Base-by-base conservation (phyloP, 2,329 filamentous ascomycete genomes). In the Akanthomyces dipterigenus region DNA sequence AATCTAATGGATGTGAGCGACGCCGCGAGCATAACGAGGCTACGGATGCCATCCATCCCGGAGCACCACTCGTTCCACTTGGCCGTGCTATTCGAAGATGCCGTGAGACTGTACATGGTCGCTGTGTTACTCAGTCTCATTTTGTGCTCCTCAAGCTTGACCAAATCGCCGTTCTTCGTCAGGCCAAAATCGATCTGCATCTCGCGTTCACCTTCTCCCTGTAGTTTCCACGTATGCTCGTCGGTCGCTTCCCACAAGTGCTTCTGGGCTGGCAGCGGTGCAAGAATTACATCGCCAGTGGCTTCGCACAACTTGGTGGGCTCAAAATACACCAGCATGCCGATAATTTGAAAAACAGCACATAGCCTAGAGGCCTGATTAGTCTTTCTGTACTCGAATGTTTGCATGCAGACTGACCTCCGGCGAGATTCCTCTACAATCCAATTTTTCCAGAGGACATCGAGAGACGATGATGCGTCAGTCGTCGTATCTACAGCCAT, bases 31-130 rank as follows among this genome's bases (percentile, higher is more conserved):
- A 60, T 60, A 14, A 53, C 57, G 14, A 60, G 57, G 22, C 36
- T 40, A 3, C 57, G 48, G 12, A 60, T 53, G 11, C 57, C 48
- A 45, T 60, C 57, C 57, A 53, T 53, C 7, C 57, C 57, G n/a
- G 48, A 53, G 22, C 57, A 53, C 57, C 57, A 60, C 14, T 60
- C 48, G 5, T 51, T 26, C 57, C 57, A 60, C n/a, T 60, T 43
- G 36, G 36, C 36, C 2, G 36, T 55, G 20, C 9, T 43, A 16
- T 22, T 55, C 16, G 36, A 28, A 18, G 36, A 11, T 26, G 50
- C 11, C 14, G 42, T 24, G 14, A 24, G 12, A n/a, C 9, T 24
- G 31, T 28, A 16, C 42, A n/a, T 43, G 18, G 18, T 43, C 14
- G 45, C 45, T 38, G 7, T 3, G 12, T 38, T 14, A 3, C 14